phyloP scores from a whole-genome alignment of 176 grass and related monocot species.

The Musa itinerans region DNA sequence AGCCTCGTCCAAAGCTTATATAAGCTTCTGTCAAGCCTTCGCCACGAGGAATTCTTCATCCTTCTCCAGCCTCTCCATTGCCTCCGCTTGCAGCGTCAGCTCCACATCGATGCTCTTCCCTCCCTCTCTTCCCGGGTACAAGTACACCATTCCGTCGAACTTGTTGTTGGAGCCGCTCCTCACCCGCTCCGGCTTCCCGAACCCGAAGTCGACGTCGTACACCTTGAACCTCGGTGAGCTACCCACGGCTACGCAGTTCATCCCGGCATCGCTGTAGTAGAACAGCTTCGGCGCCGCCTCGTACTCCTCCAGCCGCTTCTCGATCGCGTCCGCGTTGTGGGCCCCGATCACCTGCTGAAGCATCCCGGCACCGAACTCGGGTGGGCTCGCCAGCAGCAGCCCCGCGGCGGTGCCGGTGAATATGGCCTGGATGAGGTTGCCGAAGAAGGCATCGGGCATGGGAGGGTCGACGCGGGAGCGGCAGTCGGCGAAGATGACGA shows the following conservation, averaged over 20 bases:
- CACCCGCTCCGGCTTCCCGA: slow-evolving; percentile 72
- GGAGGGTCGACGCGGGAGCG: slow-evolving; percentile 61
- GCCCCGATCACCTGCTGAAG: slow-evolving; percentile 72
- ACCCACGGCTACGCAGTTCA: slow-evolving; percentile 78
- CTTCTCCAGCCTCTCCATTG: slow-evolving; percentile 63
- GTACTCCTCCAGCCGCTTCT: slow-evolving; percentile 70
- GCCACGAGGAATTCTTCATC: slow-evolving; percentile 45
- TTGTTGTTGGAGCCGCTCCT: slow-evolving; percentile 74
- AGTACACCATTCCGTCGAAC: slow-evolving; percentile 98
- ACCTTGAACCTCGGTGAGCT: slow-evolving; percentile 90
- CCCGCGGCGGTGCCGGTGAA: slow-evolving; percentile 80
- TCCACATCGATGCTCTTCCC: slow-evolving; percentile 82
- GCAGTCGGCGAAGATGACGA: slow-evolving; percentile 87
- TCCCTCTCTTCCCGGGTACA: slow-evolving; percentile 62
- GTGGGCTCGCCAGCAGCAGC: slow-evolving; percentile 49
- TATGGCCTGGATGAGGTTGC: slow-evolving; percentile 96
- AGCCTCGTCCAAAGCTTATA: neutral
- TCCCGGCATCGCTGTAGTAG: slow-evolving; percentile 78
- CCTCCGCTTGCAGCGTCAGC: slow-evolving; percentile 65
- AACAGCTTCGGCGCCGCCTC: slow-evolving; percentile 83
- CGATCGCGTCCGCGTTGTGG: slow-evolving; percentile 55
- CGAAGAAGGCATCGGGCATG: slow-evolving; percentile 74
- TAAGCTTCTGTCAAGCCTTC: neutral
- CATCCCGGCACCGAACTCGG: slow-evolving; percentile 38
- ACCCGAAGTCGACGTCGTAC: slow-evolving; percentile 93